These are phyloP conservation scores for Phytophthora palmivora DNA, from an alignment of 352 stramenopile species.

Conservation along the genomic window DNA sequence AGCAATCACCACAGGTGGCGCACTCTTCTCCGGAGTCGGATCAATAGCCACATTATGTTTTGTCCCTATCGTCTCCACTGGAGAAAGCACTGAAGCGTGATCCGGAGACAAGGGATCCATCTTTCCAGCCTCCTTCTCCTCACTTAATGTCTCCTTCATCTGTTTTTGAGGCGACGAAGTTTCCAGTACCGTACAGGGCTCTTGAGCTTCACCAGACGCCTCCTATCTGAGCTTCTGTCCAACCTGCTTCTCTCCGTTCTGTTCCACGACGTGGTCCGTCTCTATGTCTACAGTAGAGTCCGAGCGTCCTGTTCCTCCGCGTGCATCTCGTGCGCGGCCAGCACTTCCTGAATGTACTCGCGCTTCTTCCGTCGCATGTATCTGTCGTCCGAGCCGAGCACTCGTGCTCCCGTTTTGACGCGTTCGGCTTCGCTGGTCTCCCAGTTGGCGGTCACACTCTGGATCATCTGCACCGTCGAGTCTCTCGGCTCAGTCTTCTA, in stretches of 20 bases:
- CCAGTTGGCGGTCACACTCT: constrained; percentile 8
- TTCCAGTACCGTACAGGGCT: background rate
- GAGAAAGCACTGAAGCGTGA: constrained; percentile 17
- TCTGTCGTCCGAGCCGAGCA: constrained; percentile 13
- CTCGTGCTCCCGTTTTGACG: constrained; percentile 1
- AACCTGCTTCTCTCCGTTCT: background rate
- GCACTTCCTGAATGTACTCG: constrained; percentile 25
- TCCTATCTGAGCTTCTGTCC: background rate
- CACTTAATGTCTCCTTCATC: background rate
- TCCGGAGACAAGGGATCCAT: constrained; percentile 18
- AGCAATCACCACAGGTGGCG: constrained; percentile 31
- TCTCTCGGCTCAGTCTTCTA: background rate
- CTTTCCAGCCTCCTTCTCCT: background rate
- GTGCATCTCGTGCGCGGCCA: background rate
- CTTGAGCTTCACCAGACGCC: background rate
- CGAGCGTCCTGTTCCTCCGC: background rate
- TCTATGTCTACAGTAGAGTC: constrained; percentile 2
- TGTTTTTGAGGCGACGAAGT: background rate
- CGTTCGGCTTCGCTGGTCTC: constrained; percentile 1
- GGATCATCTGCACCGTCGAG: background rate
- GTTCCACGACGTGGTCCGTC: background rate
- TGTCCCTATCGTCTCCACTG: constrained; percentile 15
- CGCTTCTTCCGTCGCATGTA: constrained; percentile 42
- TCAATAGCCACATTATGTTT: constrained; percentile 39
- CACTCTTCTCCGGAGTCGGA: constrained; percentile 53